Evolutionary conservation across 495 filamentous ascomycete genomes (phyloP).

Genomic region (Tuber melanosporum): DNA sequence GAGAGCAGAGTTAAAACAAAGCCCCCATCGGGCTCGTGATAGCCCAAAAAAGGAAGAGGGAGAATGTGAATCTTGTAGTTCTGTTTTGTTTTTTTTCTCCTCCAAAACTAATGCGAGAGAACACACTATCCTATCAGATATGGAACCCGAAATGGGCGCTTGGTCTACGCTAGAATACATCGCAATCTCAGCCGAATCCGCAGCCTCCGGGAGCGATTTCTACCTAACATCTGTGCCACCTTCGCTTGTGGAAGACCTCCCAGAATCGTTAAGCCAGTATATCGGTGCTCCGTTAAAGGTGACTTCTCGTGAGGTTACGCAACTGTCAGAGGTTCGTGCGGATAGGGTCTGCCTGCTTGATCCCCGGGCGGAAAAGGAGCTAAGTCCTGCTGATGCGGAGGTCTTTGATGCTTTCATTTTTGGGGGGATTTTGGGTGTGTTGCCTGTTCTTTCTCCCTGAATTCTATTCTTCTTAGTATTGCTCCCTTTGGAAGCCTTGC

Average conservation of each 20-base stretch:
- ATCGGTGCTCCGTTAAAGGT: slow-evolving; percentile 53
- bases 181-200: slow-evolving; percentile 73
- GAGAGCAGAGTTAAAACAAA: not conserved
- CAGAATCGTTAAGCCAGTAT: slow-evolving; percentile 53
- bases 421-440: slow-evolving; percentile 86
- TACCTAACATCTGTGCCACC: slow-evolving; percentile 75
- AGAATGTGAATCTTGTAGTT: not conserved
- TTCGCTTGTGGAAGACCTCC: slow-evolving; percentile 53
- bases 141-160: slow-evolving; percentile 64
- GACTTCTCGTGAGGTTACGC: slow-evolving; percentile 58
- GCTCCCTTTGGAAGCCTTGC: not conserved
- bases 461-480: not conserved
- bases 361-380: slow-evolving; percentile 68
- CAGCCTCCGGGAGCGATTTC: slow-evolving; percentile 61
- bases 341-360: slow-evolving; percentile 78
- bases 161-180: slow-evolving; percentile 92
- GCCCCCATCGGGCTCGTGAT: not conserved
- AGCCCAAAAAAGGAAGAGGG: not conserved
- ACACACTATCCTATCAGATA: slow-evolving; percentile 23
- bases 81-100: not conserved
- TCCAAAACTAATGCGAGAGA: not conserved
- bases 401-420: slow-evolving; percentile 87
- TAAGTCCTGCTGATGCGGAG: slow-evolving; percentile 74
- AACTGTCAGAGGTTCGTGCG: slow-evolving; percentile 61
- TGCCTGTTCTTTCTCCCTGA: not conserved